Conservation (phyloP, 495 filamentous ascomycete species). For the Aspergillus sparsus region DNA sequence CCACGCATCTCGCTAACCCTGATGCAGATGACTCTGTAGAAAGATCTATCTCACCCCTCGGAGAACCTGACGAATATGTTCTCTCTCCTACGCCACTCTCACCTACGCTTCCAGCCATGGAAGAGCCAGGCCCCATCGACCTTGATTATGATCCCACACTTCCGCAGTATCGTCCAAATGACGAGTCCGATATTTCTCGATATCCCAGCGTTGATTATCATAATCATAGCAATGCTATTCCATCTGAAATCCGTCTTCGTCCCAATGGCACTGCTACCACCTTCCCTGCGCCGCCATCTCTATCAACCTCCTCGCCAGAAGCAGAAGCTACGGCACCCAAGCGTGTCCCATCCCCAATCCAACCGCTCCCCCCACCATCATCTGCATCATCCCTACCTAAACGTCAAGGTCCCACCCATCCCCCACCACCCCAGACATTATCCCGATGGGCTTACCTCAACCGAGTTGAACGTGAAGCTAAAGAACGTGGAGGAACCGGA, state of each 20-base stretch:
- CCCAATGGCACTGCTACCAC: constrained; percentile 38
- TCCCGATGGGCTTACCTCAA: constrained; percentile 57
- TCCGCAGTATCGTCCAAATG: constrained; percentile 67
- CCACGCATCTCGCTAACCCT: constrained; percentile 30
- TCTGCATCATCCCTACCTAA: constrained; percentile 18
- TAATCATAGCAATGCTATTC: constrained; percentile 21
- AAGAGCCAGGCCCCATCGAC: constrained; percentile 17
- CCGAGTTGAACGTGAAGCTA: constrained; percentile 62
- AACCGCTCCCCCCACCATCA: constrained; percentile 35
- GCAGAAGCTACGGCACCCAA: constrained; percentile 44
- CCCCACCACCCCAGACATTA: constrained; percentile 42
- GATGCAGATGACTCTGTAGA: constrained; percentile 22
- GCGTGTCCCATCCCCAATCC: constrained; percentile 39
- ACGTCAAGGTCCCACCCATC: constrained; percentile 19
- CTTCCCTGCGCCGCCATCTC: constrained; percentile 40
- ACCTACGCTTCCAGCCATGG: constrained; percentile 22
- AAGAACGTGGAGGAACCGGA: constrained; percentile 69
- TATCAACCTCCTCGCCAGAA: constrained; percentile 36
- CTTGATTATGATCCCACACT: constrained; percentile 63
- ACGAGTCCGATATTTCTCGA: constrained; percentile 20
- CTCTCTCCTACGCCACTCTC: constrained; percentile 24
- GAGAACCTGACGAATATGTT: constrained; percentile 17
- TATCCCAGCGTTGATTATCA: constrained; percentile 15
- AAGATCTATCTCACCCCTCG: constrained; percentile 20
- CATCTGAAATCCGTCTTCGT: constrained; percentile 34